Base-by-base conservation (phyloP, 495 filamentous ascomycete species). In the Chaetomium fimeti region DNA sequence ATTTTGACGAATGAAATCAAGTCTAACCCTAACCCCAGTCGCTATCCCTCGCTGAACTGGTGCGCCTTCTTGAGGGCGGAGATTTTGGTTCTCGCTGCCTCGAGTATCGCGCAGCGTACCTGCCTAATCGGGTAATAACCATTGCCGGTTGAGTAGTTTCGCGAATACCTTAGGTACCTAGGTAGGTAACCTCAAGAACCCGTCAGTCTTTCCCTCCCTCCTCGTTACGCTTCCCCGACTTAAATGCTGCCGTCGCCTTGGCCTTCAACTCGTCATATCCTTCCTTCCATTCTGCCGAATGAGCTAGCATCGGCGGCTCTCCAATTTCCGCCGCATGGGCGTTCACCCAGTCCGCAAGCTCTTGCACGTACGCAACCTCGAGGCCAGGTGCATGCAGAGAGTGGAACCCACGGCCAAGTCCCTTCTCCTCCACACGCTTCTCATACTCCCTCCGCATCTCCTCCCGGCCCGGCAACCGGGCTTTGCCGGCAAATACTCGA, bases 271-370 rank as follows among this genome's bases (percentile, higher is more conserved):
- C 64, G 28, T 64, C 51, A 51, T 69, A 66, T 18, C 64, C 60
- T 22, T 32, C 25, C 15, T 69, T 47, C 82, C 82, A 85, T 28
- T 70, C 69, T 38, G 76, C 63, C 18, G 80, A 77, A 67, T 86
- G 81, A 0, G 77, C 78, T 56, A 76, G 70, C 53, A 87, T 68
- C 9, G 62, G 61, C 45, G 70, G 40, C 3, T 76, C 66, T 6
- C 77, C 80, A 0, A 48, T 40, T 15, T 63, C 61, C 24, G 47
- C 70, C 13, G 76, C 69, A 11, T 75, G 68, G 7, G 27, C 12
- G 69, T 87, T 88, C 2, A 85, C 74, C 86, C 84, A 87, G 1
- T 68, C 69, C 5, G 85, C 64, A 8, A 89, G 49, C 16, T 80
- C 77, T 12, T 75, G 63, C n/a, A 87, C 85, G 70, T 88, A 89